Evolutionary conservation across 192 early-diverging fungal species (phyloP), one percentile per base, ranked within the genome.

Genomic region (Jimgerdemannia lactiflua): DNA sequence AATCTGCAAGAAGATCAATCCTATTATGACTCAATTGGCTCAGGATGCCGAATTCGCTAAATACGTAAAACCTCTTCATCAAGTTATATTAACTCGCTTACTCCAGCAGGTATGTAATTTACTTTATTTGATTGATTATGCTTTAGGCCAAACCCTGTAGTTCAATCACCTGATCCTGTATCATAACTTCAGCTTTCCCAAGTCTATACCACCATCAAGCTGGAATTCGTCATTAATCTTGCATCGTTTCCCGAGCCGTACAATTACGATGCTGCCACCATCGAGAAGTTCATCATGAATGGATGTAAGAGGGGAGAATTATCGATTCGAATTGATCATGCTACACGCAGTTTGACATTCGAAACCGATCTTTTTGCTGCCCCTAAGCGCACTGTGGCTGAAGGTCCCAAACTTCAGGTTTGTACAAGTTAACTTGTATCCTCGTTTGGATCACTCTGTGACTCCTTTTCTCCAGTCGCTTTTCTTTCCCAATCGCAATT

Each of bases 231-330:
- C 64, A 88, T 97, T 44, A 84, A 94, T 41, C 86, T 99, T 54
- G 93, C 95, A 20, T 87, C 91, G 41, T 97, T 99, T 90, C 92
- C 94, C 18, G 89, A 86, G 40, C 94, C 92, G 17, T 94, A 93
- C 87, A 90, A 89, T 84, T 94, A 94, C 82, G 92, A 91, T 70
- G 89, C 94, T 10, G 89, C 93, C 42, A 89, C 88, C 7, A 96
- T 99, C 75, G 98, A 99, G 88, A 95, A 96, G 80, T 97, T 99
- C 82, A 95, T 99, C 74, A 97, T 99, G 95, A 93, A 96, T 84
- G 98, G 97, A 44, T 95, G 94, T 80, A 92, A 96, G 67, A 96
- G 94, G 81, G 96, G 96, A 42, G 98, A 99, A 81, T 89, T 99
- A 77, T 89, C 89, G 70, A 97, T 99, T 76, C 93, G 97, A 69